Base-by-base conservation (phyloP, 202 grass and related monocot genomes). In the Hordeum pubiflorum region DNA sequence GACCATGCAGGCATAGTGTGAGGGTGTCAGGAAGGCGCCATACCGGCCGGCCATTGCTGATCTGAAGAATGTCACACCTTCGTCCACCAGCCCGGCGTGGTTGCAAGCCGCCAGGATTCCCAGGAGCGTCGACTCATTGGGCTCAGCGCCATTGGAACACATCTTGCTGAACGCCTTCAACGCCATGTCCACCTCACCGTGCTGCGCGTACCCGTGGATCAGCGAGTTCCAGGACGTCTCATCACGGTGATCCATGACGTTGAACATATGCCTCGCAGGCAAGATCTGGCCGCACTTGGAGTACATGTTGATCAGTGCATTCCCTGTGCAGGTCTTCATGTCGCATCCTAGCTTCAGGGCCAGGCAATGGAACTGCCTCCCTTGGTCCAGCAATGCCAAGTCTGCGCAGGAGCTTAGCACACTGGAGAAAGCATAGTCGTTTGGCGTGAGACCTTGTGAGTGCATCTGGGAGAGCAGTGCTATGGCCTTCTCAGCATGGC, bases 391-490 rank as follows among this genome's bases (percentile, higher is more conserved):
- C 44, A 87, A 76, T 64, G 89, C 86, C 66, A 97, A 58, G 78
- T 91, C 84, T 15, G 91, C 91, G 9, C 91, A 94, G 54, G 91
- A 97, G 84, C 89, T 89, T 41, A 94, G 48, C 26, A 61, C 87
- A 50, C 91, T 97, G 20, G 89, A 97, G 13, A 97, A 87, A 13
- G 89, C 83, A 38, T 92, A 87, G 69, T 92, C 83, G 63, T 94
- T 94, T 7, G 89, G 91, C 36, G 3, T 90, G 74, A 85, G 87
- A 81, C 86, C 91, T 31, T 74, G 46, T 4, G 64, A 86, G 76
- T 92, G 94, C 91, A 92, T 94, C 69, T 75, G 62, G n/a, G 64
- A 81, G 74, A 94, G 87, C 76, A 89, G 62, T 58, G 69, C 74
- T 23, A 87, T 54, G 43, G 91, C 87, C 84, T 82, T 94, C 50